These are phyloP conservation scores for Tinospora cordifolia DNA, from an alignment of 164 flowering plant genomes.

Conservation along the genomic window DNA sequence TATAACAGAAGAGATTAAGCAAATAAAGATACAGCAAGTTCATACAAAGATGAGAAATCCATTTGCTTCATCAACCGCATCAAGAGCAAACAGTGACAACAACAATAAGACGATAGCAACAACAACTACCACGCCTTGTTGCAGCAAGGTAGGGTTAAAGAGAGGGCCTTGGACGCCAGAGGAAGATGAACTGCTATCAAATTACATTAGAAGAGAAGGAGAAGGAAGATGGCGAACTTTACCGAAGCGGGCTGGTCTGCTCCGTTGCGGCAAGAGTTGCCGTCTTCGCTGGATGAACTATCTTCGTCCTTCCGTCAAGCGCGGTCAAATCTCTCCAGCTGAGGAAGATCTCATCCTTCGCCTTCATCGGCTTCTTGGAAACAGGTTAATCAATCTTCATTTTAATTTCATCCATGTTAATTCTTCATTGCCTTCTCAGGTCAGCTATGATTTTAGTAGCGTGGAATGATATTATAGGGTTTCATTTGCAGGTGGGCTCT, in stretches of 20 bases:
- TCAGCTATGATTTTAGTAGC: no score
- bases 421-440: not conserved
- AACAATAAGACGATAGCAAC: not conserved
- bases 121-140: slow-evolving; percentile 35
- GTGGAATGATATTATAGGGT: not conserved
- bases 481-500: slow-evolving; percentile 49
- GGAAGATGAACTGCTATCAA: slow-evolving; percentile 43
- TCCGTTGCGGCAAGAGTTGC: slow-evolving; percentile 73
- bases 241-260: slow-evolving; percentile 55
- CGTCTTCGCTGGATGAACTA: slow-evolving; percentile 83
- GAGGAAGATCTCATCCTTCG: slow-evolving; percentile 76
- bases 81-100: not conserved
- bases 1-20: no score
- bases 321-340: slow-evolving; percentile 62
- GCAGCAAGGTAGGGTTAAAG: slow-evolving; percentile 47
- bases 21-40: no score
- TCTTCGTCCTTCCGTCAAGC: slow-evolving; percentile 61
- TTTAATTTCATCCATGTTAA: not conserved
- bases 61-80: not conserved
- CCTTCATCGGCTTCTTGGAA: slow-evolving; percentile 69
- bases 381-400: slow-evolving; percentile 28
- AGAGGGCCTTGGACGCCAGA: slow-evolving; percentile 70
- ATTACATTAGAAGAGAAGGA: slow-evolving; percentile 39
- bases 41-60: not conserved
- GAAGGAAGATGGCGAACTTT: slow-evolving; percentile 61